These are phyloP conservation scores for Diaporthe citri DNA, from an alignment of 2,329 filamentous ascomycete genomes.

Conservation along the genomic window DNA sequence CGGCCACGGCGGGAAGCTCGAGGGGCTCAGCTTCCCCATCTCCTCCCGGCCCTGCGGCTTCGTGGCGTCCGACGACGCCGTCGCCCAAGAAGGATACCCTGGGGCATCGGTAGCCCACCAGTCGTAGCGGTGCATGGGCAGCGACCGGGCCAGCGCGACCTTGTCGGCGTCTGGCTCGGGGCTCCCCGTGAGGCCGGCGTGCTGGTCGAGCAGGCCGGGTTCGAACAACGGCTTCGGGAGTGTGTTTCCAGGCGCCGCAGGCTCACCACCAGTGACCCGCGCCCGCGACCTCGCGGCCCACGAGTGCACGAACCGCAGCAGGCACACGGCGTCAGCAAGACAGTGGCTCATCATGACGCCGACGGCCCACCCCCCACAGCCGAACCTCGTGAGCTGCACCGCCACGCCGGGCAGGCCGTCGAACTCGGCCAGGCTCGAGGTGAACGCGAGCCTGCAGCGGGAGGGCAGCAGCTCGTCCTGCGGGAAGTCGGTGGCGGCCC, in stretches of 20 bases:
- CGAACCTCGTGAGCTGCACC: constrained; percentile 56
- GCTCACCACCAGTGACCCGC: background rate
- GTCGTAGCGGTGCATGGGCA: constrained; percentile 61
- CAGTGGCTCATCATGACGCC: constrained; percentile 57
- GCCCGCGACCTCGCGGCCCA: constrained; percentile 53
- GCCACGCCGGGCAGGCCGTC: constrained; percentile 49
- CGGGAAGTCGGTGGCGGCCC: constrained; percentile 51
- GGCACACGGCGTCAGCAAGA: constrained; percentile 58
- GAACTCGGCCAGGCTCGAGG: constrained; percentile 45
- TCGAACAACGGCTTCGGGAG: constrained; percentile 52
- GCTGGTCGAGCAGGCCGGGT: constrained; percentile 54
- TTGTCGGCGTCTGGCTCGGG: constrained; percentile 45
- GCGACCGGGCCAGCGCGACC: constrained; percentile 47
- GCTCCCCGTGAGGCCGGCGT: constrained; percentile 45
- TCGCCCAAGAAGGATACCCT: constrained; percentile 47
- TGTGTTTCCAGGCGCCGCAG: no score
- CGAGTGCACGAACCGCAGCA: constrained; percentile 57
- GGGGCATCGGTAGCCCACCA: constrained; percentile 56
- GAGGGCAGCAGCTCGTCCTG: constrained; percentile 52
- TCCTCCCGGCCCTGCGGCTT: constrained; percentile 39
- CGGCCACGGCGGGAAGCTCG: constrained; percentile 54
- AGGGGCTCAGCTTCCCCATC: constrained; percentile 44
- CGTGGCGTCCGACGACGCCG: constrained; percentile 45
- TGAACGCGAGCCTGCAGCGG: constrained; percentile 50
- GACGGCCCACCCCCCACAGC: constrained; percentile 56